phyloP scores from a whole-genome alignment of 2,329 filamentous ascomycete genomes.

The Fusarium sarcochroum region DNA sequence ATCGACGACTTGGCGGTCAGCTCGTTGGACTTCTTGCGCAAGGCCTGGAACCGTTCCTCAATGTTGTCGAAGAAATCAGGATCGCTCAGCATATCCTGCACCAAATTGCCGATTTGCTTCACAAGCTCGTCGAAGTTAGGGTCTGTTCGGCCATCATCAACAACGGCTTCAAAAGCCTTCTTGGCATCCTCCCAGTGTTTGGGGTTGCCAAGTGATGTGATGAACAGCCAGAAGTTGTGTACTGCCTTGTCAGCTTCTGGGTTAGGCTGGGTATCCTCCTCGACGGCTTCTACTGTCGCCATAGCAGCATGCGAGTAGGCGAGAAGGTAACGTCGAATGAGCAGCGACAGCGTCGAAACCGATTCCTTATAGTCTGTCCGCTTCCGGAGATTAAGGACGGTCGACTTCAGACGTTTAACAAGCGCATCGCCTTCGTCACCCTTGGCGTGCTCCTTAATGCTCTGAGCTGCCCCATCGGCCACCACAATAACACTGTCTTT shows the following conservation, averaged over 20 bases:
- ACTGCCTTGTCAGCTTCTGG: constrained; percentile 81
- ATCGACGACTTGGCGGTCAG: constrained; percentile 77
- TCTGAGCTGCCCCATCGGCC: constrained; percentile 73
- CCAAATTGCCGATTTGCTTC: constrained; percentile 77
- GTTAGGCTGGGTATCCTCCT: constrained; percentile 81
- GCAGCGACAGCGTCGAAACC: constrained; percentile 80
- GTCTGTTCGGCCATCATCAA: constrained; percentile 81
- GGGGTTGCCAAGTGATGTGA: constrained; percentile 83
- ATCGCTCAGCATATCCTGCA: constrained; percentile 87
- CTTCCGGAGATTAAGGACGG: constrained; percentile 80
- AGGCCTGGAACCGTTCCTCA: constrained; percentile 66
- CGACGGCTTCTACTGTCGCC: constrained; percentile 74
- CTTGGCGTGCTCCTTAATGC: constrained; percentile 79
- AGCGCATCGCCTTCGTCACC: constrained; percentile 82
- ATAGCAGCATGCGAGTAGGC: constrained; percentile 82
- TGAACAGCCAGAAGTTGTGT: constrained; percentile 83
- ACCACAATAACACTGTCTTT: constrained; percentile 68
- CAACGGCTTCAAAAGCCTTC: constrained; percentile 75
- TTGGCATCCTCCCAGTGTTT: constrained; percentile 84
- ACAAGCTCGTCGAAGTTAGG: constrained; percentile 87
- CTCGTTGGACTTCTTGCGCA: constrained; percentile 71
- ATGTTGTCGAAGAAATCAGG: constrained; percentile 87
- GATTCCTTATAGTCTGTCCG: constrained; percentile 88
- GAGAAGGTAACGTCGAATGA: constrained; percentile 84
- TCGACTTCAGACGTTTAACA: constrained; percentile 80